Evolutionary conservation across 2,329 filamentous ascomycete genomes (phyloP), one percentile per base, ranked within the genome.

Genomic region (Trichoderma lentiforme): DNA sequence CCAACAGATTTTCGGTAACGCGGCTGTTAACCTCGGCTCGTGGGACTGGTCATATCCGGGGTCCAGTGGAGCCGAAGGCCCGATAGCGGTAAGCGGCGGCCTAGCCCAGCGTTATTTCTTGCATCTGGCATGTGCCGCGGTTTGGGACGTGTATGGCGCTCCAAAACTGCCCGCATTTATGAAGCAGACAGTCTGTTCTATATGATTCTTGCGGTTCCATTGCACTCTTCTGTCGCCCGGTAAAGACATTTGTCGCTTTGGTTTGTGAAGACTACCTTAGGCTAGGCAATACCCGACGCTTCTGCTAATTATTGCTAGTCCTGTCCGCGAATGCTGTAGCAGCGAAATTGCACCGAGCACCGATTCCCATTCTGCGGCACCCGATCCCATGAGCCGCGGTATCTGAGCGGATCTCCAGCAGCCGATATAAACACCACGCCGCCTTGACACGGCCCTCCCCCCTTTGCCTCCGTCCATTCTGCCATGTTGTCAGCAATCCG

Each of bases 401-500:
- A 70, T 53, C 57, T 70, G 57, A 62, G 67, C 67, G 65, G 47
- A 68, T 58, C 71, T 39, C 60, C 32, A 30, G 57, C 58, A 72
- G 65, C 58, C 51, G 58, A 65, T 72, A 71, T 65, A 69, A 70
- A 47, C 47, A 58, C 47, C 39, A 32, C 30, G 57, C 24, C 71
- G 57, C 24, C 71, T 62, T 15, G 21, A 70, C 57, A 32, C 21
- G 39, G 43, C 57, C 26, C 15, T 43, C 8, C 60, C 65, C 39
- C 51, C 61, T 34, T 69, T 60, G 58, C 51, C 28, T 65, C 53
- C 28, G 47, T 43, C 24, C n/a, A 65, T 24, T 28, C 53, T 78
- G 80, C 79, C 78, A 82, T 82, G 80, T 82, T 81, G 73, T 77
- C 77, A 75, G 76, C 76, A 74, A 76, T 77, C 71, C 80, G 80